Evolutionary conservation across 805 yeast species (phyloP), one percentile per base, ranked within the genome.

Genomic region (Kluyveromyces dobzhanskii): DNA sequence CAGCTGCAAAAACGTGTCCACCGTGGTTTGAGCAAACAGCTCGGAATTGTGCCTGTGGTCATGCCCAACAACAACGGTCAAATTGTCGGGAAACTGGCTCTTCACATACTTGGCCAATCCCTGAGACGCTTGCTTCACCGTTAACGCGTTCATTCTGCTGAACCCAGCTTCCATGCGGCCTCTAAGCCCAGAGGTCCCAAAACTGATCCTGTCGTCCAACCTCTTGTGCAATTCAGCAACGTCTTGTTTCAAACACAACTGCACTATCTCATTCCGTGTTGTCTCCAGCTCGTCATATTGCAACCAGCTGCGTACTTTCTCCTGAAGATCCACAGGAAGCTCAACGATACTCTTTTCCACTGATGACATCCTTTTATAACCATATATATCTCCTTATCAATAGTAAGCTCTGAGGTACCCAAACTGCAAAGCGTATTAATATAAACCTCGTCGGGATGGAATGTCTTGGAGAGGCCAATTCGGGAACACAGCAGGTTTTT

Each of bases 161-260:
- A 84, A 87, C 0, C 98, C 97, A 0, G 96, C 86, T 44, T 79
- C 88, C 96, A 92, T 87, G 17, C 70, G 65, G 2, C 94, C 75
- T 19, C 98, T 67, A 35, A 92, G 71, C 0, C 97, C 97, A 2
- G 97, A 96, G 0, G 97, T 90, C 0, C 97, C 97, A 60, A 90
- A 90, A 10, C 77, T 65, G 19, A 88, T 80, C 38, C 95, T 62
- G n/a, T 53, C 48, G 32, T 71, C 53, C 23, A 86, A 65, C 37
- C 82, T 66, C 28, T 55, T 54, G 32, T 72, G 74, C 28, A 86
- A 64, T 38, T 65, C 75, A 0, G 52, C 59, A 48, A 63, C 60
- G 42, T 76, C 54, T 2, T 59, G 47, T 0, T 46, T 42, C 1
- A 54, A 51, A 11, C 68, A 66, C 5, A 85, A 66, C 1, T 56